phyloP scores from a whole-genome alignment of 202 grass and related monocot genomes.

The Thinopyrum obtusiflorum region DNA sequence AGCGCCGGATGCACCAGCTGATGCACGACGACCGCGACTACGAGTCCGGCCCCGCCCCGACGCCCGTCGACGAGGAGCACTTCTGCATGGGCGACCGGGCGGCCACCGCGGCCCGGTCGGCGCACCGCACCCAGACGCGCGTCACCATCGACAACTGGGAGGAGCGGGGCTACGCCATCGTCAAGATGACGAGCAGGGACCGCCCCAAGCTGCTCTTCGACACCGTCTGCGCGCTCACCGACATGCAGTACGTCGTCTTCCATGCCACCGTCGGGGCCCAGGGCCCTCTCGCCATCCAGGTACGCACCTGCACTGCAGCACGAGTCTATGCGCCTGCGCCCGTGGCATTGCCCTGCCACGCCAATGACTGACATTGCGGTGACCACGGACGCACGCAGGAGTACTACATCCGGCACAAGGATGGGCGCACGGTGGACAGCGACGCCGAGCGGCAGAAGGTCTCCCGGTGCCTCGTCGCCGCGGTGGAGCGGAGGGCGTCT shows the following conservation, averaged over 20 bases:
- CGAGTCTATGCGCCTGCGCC: no score
- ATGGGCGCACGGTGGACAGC: constrained; percentile 56
- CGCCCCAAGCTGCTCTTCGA: constrained; percentile 77
- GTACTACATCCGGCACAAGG: constrained; percentile 78
- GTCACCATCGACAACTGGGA: constrained; percentile 69
- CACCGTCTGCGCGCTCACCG: constrained; percentile 76
- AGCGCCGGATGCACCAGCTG: constrained; percentile 70
- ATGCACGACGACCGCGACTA: constrained; percentile 73
- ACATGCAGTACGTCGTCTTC: constrained; percentile 85
- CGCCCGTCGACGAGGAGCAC: constrained; percentile 48
- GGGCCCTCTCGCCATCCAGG: constrained; percentile 61
- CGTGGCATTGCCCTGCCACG: not conserved
- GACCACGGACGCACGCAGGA: constrained; percentile 35
- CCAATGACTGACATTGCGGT: not conserved
- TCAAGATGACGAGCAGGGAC: constrained; percentile 68
- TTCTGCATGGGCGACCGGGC: constrained; percentile 45
- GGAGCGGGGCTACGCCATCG: constrained; percentile 64
- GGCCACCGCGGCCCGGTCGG: not conserved
- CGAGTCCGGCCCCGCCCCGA: constrained; percentile 45
- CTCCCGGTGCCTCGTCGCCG: constrained; percentile 63
- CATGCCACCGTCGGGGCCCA: constrained; percentile 62
- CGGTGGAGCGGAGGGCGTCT: constrained; percentile 58
- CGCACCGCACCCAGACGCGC: constrained; percentile 29
- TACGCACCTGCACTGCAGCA: not conserved
- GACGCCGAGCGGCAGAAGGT: constrained; percentile 60